phyloP scores from a whole-genome alignment of 805 yeast species.

The Cyberlindnera samutprakarnensis region DNA sequence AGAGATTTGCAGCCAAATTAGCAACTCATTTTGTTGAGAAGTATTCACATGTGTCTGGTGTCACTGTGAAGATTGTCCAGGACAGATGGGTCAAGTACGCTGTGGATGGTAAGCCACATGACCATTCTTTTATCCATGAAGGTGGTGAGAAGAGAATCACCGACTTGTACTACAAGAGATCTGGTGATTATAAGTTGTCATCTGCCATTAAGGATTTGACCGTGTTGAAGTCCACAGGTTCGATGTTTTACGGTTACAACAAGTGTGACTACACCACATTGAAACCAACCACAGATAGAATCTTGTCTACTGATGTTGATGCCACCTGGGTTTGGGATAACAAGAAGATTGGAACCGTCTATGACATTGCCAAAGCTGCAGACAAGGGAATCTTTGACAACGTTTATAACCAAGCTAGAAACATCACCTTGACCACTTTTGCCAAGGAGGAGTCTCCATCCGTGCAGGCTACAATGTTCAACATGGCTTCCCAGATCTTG shows the following conservation, averaged over 20 bases:
- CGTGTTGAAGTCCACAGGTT: slow-evolving; percentile 84
- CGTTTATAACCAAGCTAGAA: slow-evolving; percentile 55
- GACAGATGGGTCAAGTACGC: slow-evolving; percentile 71
- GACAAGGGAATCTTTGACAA: slow-evolving; percentile 57
- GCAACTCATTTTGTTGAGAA: slow-evolving; percentile 75
- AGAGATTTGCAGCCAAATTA: slow-evolving; percentile 78
- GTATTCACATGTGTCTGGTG: slow-evolving; percentile 70
- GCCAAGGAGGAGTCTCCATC: slow-evolving; percentile 88
- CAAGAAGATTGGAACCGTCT: slow-evolving; percentile 41
- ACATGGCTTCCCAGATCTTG: slow-evolving; percentile 76
- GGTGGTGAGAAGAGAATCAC: slow-evolving; percentile 75
- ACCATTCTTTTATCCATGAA: slow-evolving; percentile 78
- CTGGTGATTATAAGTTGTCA: slow-evolving; percentile 48
- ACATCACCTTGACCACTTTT: slow-evolving; percentile 65
- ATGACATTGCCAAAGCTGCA: slow-evolving; percentile 42
- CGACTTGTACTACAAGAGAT: slow-evolving; percentile 41
- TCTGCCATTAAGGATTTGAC: slow-evolving; percentile 74
- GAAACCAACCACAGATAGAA: slow-evolving; percentile 75
- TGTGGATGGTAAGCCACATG: slow-evolving; percentile 69
- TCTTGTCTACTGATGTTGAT: slow-evolving; percentile 79
- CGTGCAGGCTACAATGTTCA: slow-evolving; percentile 95
- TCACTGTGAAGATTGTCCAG: slow-evolving; percentile 62
- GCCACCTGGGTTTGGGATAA: slow-evolving; percentile 63
- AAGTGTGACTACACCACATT: slow-evolving; percentile 85
- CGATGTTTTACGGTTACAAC: slow-evolving; percentile 86